Evolutionary conservation across 1,284 basidiomycete species (phyloP), one percentile per base, ranked within the genome.

Genomic region (Trichosporon inkin): DNA sequence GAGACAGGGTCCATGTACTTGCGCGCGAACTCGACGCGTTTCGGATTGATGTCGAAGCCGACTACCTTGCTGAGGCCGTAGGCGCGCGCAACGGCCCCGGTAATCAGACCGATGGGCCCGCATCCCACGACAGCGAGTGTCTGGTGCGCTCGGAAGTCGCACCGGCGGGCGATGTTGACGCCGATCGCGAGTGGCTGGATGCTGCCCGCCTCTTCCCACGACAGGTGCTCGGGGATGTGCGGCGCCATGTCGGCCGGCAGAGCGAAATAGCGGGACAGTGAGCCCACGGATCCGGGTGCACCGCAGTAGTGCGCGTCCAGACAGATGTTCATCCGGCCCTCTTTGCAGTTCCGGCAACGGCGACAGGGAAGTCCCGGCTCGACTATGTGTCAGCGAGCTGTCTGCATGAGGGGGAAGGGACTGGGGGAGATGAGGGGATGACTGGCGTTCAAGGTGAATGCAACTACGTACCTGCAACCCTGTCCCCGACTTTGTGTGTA

Each of bases 1-100:
- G 69, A 72, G 16, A 71, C 39, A 3, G 74, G 74, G 1, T 70
- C 70, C 35, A 68, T 67, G 77, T 94, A 96, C 36, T 77, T 73
- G 72, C 86, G 86, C 22, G 95, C 93, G 71, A 97, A 97, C 52
- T 88, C 85, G 49, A 98, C 87, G 53, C 94, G 88, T 54, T 81
- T 78, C 20, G 85, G 82, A 59, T 90, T 85, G 65, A 97, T 91
- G 73, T 99, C 82, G 64, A 80, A 70, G 1, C 63, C 73, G 56
- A 78, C 69, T 52, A 78, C 71, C 58, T 66, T 68, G 38, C 63
- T 55, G n/a, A 77, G 80, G 0, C 75, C 77, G 68, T 79, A 80
- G n/a, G 80, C 80, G 63, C 78, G 78, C 38, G 75, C 75, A n/a
- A 81, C 80, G 7, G 80, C 80, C 6, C 74, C 80, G 22, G 71